Conservation (phyloP, 345 rosid genomes). For the Eucalyptus rudis region DNA sequence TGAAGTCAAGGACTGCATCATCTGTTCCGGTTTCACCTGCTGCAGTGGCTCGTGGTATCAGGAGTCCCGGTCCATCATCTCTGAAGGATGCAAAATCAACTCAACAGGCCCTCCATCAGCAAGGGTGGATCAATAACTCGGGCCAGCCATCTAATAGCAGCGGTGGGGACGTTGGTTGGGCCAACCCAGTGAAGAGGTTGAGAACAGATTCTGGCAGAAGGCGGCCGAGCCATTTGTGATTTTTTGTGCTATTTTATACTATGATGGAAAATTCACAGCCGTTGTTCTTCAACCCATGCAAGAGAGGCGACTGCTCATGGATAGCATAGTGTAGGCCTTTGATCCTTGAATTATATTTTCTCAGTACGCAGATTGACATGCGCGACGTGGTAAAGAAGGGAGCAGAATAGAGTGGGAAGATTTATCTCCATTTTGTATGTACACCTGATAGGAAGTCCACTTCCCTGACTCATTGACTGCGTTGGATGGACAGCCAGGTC, state of each 20-base stretch:
- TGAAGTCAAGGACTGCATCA: constrained; percentile 51
- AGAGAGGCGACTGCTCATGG: neutral
- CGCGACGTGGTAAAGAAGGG: neutral
- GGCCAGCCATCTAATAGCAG: constrained; percentile 29
- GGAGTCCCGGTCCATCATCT: constrained; percentile 41
- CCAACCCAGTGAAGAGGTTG: constrained; percentile 94
- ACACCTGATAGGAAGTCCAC: neutral
- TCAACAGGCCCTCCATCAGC: constrained; percentile 45
- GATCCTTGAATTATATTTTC: neutral
- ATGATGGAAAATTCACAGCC: neutral
- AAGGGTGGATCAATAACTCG: constrained; percentile 65
- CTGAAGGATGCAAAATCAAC: constrained; percentile 39
- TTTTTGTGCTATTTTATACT: neutral
- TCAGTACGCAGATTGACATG: neutral
- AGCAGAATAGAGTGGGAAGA: neutral
- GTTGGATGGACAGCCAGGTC: neutral
- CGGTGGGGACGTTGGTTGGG: constrained; percentile 81
- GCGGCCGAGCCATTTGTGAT: constrained; percentile 79
- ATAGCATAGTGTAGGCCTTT: neutral
- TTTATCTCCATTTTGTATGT: neutral
- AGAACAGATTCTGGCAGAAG: constrained; percentile 92
- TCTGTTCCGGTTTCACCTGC: constrained; percentile 78
- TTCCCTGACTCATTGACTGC: neutral
- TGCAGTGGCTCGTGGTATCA: constrained; percentile 44
- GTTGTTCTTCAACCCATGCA: neutral